These are phyloP conservation scores for Eragrostis nindensis DNA, from an alignment of 176 grass and related monocot species.

Conservation along the genomic window DNA sequence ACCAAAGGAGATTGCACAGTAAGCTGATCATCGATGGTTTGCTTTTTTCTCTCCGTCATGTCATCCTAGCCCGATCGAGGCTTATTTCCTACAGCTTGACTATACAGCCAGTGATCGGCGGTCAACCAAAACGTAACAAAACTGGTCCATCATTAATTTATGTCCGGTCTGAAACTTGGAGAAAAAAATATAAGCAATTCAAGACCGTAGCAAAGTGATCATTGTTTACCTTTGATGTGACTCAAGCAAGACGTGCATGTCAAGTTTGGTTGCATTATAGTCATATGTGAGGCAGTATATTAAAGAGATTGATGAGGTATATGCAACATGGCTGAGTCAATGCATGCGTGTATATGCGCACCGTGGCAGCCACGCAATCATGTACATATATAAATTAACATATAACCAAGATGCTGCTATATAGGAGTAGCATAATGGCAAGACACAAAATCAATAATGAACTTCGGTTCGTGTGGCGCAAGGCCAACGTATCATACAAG, in stretches of 20 bases:
- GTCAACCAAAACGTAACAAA: not conserved
- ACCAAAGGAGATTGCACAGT: not conserved
- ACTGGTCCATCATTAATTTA: not conserved
- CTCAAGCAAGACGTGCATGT: not conserved
- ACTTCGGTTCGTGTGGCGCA: slow-evolving; percentile 29
- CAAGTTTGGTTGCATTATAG: too few species aligned
- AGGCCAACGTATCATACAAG: slow-evolving; percentile 18
- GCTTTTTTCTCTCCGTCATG: not conserved
- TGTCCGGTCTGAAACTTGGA: too few species aligned
- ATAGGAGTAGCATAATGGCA: too few species aligned
- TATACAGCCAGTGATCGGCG: not conserved
- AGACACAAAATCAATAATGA: too few species aligned
- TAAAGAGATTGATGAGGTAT: too few species aligned
- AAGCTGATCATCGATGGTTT: not conserved
- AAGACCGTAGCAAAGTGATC: not conserved
- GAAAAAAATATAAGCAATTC: not conserved
- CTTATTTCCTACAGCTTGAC: not conserved
- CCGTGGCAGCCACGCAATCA: slow-evolving; percentile 7
- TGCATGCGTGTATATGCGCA: not conserved
- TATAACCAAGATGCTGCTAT: too few species aligned
- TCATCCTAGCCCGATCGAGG: not conserved
- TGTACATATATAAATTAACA: too few species aligned
- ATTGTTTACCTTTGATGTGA: not conserved
- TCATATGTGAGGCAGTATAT: too few species aligned
- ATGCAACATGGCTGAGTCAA: too few species aligned